Evolutionary conservation across 176 grass and related monocot genomes (phyloP), one percentile per base, ranked within the genome.

Genomic region (Thinopyrum elongatum): DNA sequence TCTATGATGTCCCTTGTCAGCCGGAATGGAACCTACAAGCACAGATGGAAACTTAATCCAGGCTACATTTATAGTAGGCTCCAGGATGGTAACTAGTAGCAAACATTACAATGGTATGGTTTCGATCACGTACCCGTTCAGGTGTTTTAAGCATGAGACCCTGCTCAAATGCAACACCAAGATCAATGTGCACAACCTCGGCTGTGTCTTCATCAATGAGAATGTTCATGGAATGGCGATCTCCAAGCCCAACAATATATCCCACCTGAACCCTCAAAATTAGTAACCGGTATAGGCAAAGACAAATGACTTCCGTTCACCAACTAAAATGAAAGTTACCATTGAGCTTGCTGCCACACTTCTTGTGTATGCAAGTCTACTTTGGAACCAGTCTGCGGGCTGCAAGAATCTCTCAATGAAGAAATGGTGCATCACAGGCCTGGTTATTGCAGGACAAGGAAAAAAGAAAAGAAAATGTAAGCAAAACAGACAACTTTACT

Each of bases 131-230:
- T 94, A 94, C 94, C 86, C 88, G 85, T 78, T 97, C 95, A 83
- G 90, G 95, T 65, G 92, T 97, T 87, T 94, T 94, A 92, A 98
- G 90, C 91, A 98, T 95, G 49, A 98, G 91, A 74, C 96, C 96
- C 78, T 95, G 96, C 81, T 98, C 96, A 89, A 98, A 98, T 33
- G 96, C 93, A 91, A 98, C 95, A 86, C 95, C 95, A 90, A 98
- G 91, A 90, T 95, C 96, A 65, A 94, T 98, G 80, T 98, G 96
- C 27, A 98, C 90, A 74, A 98, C 88, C 86, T 98, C 96, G 2
- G 96, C 93, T 21, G 96, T 98, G 44, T 94, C 91, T 92, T 98
- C 90, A 80, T 98, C 96, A 64, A 95, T 91, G 79, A 98, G 94
- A 92, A 95, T 94, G 85, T 98, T 98, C 96, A 95, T 92, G 84